phyloP scores from a whole-genome alignment of 2,329 filamentous ascomycete genomes.

The Apiospora marii region DNA sequence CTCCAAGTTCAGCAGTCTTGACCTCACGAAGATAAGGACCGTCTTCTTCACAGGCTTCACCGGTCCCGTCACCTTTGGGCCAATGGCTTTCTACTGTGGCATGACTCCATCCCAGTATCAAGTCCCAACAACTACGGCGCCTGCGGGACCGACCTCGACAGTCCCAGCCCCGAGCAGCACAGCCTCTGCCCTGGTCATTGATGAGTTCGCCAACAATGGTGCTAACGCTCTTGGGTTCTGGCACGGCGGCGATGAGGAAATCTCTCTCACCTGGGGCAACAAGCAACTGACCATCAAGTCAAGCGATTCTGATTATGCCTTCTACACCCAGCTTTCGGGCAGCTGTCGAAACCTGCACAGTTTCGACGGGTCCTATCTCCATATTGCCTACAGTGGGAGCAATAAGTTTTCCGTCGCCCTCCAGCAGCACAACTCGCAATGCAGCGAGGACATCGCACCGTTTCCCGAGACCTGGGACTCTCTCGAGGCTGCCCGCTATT shows the following conservation, averaged over 20 bases:
- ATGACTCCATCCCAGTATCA: slow-evolving; percentile 56
- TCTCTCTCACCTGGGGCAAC: slow-evolving; percentile 58
- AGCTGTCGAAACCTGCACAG: slow-evolving; percentile 62
- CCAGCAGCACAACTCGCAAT: slow-evolving; percentile 71
- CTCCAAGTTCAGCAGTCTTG: slow-evolving; percentile 57
- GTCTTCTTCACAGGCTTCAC: slow-evolving; percentile 58
- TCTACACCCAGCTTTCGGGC: slow-evolving; percentile 64
- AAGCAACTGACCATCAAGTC: slow-evolving; percentile 64
- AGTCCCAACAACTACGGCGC: slow-evolving; percentile 49
- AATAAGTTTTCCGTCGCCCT: slow-evolving; percentile 70
- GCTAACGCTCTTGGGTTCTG: slow-evolving; percentile 69
- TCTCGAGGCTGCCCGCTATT: slow-evolving; percentile 69
- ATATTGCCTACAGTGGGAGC: slow-evolving; percentile 69
- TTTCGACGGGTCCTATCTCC: slow-evolving; percentile 66
- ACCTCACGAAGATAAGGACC: slow-evolving; percentile 59
- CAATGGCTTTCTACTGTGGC: slow-evolving; percentile 67
- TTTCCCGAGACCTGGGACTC: slow-evolving; percentile 75
- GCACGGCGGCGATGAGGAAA: slow-evolving; percentile 70
- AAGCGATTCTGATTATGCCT: slow-evolving; percentile 66
- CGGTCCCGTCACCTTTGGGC: slow-evolving; percentile 59
- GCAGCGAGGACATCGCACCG: slow-evolving; percentile 61
- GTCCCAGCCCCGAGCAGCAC: slow-evolving; percentile 58
- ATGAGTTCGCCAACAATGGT: slow-evolving; percentile 61
- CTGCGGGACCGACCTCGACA: slow-evolving; percentile 53
- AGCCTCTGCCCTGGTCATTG: slow-evolving; percentile 62